Evolutionary conservation across 768 basidiomycete genomes (phyloP).

Genomic region (Amanita phalloides): DNA sequence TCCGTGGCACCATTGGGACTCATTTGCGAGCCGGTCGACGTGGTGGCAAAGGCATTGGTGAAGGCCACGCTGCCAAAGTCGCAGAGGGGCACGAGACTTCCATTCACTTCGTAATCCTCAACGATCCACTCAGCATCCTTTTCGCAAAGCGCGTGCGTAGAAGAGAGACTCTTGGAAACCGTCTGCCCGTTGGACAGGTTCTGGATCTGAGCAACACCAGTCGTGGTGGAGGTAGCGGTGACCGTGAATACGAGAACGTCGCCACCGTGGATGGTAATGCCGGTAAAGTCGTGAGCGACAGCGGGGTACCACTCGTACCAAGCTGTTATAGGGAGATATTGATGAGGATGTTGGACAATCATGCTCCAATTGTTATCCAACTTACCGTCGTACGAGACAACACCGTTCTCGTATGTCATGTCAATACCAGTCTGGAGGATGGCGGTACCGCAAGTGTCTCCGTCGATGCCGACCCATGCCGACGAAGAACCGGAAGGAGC

Average conservation of each 20-base stretch:
- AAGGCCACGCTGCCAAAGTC: neutral
- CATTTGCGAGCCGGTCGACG: neutral
- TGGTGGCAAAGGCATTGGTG: neutral
- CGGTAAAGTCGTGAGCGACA: neutral
- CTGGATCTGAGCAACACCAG: neutral
- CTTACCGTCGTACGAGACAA: neutral
- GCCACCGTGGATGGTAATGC: neutral
- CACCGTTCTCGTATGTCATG: constrained; percentile 13
- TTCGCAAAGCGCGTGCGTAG: constrained; percentile 18
- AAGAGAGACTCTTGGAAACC: constrained; percentile 18
- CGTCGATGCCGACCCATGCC: constrained; percentile 27
- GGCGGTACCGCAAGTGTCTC: constrained; percentile 22
- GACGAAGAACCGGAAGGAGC: constrained; percentile 19
- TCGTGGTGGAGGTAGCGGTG: neutral
- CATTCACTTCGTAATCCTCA: constrained; percentile 20
- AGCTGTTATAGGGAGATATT: neutral
- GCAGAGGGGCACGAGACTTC: neutral
- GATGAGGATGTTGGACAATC: no score
- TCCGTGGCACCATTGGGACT: neutral
- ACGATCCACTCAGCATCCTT: constrained; percentile 28
- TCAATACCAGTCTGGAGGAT: constrained; percentile 25
- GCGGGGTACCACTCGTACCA: neutral
- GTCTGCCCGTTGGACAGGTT: neutral
- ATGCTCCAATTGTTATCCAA: neutral
- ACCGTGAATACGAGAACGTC: neutral